Base-by-base conservation (phyloP, 352 stramenopile species). In the Phytophthora sp. region DNA sequence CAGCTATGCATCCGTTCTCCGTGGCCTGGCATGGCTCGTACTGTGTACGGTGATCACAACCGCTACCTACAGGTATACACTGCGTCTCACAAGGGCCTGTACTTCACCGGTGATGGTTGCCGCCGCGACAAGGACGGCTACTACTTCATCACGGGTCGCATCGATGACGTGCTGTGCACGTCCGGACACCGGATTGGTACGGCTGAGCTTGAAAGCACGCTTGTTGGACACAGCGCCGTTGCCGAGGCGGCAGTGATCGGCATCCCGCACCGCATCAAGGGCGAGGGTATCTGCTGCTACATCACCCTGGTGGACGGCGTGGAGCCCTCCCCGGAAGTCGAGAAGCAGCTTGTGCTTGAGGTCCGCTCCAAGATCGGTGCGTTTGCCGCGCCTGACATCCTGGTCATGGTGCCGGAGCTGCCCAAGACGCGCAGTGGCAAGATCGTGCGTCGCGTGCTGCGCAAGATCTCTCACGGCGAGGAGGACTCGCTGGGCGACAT, bases 361-460 rank as follows among this genome's bases (percentile, higher is more conserved):
- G 82, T 99, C 18, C 93, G 97, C 35, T 76, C 82, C 28, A 82
- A 90, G 50, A 99, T 99, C 62, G 97, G 97, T 31, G 89, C 96
- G 13, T 99, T 99, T 74, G 97, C 97, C 5, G 89, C 92, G 9
- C 97, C 97, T 32, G 97, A 99, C 65, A 81, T 98, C 56, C 97
- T 99, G 49, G 82, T 99, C 17, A 84, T 96, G 21, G 86, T 90
- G 12, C 81, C 87, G 1, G 87, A 78, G n/a, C 77, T 99, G 10
- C 97, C 97, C 5, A 99, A 99, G 92, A 99, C 97, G 1, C 88
- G 96, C 43, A 98, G 86, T 67, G 97, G 97, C 58, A 98, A 99
- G 84, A 99, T 99, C 69, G 99, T 99, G 96, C 92, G 97, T 37
- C 91, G 98, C 39, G 97, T 99, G 66, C 85, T 99, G 35, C 93